These are phyloP conservation scores for Rhynchospora pubera DNA, from an alignment of 176 grass and related monocot genomes.

Conservation along the genomic window DNA sequence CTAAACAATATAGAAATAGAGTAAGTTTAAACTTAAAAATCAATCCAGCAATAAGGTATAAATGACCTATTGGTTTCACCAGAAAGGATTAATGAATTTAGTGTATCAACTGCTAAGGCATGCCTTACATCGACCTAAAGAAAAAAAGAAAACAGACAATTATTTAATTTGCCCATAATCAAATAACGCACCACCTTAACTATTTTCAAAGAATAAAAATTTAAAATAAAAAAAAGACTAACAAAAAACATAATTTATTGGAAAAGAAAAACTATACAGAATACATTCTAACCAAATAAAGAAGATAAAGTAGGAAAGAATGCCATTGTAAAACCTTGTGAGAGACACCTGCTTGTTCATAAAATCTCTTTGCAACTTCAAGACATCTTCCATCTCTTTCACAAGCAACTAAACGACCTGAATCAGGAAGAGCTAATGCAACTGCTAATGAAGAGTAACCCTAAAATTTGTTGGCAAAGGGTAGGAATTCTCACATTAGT, in stretches of 20 bases:
- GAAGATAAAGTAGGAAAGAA: background rate
- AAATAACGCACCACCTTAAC: background rate
- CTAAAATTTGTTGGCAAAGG: conserved; percentile 19
- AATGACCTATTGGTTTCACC: conserved; percentile 73
- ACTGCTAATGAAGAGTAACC: conserved; percentile 93
- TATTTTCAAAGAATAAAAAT: background rate
- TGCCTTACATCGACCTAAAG: conserved; percentile 79
- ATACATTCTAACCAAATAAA: conserved; percentile 1
- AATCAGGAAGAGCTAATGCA: conserved; percentile 79
- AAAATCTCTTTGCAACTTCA: conserved; percentile 84
- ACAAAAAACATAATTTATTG: background rate
- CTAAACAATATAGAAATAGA: conserved; percentile 8
- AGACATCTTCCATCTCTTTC: conserved; percentile 78
- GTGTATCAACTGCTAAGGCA: conserved; percentile 65
- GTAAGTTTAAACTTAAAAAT: background rate
- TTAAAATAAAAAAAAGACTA: conserved; percentile 1
- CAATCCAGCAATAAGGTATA: background rate
- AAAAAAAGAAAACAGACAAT: conserved; percentile 1
- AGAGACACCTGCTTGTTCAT: conserved; percentile 58
- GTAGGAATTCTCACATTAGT: background rate
- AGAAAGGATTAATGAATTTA: conserved; percentile 53
- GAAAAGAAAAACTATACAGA: background rate
- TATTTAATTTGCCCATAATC: conserved; percentile 13
- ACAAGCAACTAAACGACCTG: conserved; percentile 81
- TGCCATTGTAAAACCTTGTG: conserved; percentile 52